phyloP scores from a whole-genome alignment of 176 grass and related monocot genomes.

The Aegilops sharonensis region DNA sequence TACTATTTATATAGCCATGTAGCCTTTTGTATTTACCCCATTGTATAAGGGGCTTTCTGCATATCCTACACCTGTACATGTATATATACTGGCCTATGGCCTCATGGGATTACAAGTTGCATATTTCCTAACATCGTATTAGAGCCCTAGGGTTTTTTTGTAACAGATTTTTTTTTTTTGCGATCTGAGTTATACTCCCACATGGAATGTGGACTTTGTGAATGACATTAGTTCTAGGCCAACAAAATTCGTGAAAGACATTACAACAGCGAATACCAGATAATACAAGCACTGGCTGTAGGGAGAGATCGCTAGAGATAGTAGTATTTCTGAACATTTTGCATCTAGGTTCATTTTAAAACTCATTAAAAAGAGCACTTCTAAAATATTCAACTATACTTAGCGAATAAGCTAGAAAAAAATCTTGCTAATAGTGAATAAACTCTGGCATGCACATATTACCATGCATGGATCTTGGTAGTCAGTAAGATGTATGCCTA shows the following conservation, averaged over 20 bases:
- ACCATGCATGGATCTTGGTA: neutral
- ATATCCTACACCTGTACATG: no score
- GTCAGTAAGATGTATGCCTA: conserved; percentile 15
- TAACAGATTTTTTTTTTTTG: neutral
- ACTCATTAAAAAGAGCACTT: neutral
- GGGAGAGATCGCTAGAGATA: neutral
- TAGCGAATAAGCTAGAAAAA: neutral
- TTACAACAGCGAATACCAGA: neutral
- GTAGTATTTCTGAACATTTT: neutral
- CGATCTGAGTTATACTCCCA: conserved; percentile 12
- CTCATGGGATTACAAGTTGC: no score
- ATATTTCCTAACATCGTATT: no score
- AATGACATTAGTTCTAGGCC: conserved; percentile 14
- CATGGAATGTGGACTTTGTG: neutral
- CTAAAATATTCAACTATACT: neutral
- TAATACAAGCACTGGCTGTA: conserved; percentile 13
- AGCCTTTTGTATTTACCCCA: no score
- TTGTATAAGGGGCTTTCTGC: no score
- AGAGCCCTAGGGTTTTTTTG: no score
- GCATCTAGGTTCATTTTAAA: neutral
- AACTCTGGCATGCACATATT: conserved; percentile 11
- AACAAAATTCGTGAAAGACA: conserved; percentile 2
- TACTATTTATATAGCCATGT: no score
- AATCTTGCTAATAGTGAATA: neutral
- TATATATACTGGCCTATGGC: no score